Base-by-base conservation (phyloP, 108 stramenopile species). In the Cyclostephanos invisitatus region DNA sequence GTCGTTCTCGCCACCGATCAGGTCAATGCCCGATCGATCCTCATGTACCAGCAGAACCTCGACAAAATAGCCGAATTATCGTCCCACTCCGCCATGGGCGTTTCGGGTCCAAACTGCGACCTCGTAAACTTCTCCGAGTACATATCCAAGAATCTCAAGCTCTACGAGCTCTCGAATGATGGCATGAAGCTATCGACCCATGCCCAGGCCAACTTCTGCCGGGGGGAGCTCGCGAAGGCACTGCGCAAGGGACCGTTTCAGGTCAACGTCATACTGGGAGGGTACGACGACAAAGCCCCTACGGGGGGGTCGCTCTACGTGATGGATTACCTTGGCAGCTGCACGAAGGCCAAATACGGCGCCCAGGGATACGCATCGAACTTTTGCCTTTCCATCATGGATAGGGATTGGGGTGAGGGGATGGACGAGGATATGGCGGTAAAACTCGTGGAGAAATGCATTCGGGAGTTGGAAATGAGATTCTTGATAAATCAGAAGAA, bases 211-310 rank as follows among this genome's bases (percentile, higher is more conserved):
- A 95, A 96, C 78, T 99, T 92, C 83, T 91, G 94, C 60, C 92
- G 98, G 15, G 86, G 90, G 32, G 95, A 97, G 85, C 73, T 99
- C 49, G 97, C 98, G 50, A 77, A 74, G 15, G 98, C 98, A 9
- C 74, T 99, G 20, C 91, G 98, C 35, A 90, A 86, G 72, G 98
- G 97, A 3, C 98, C 98, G 21, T 98, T 91, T 81, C 98, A 98
- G 80, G 96, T 97, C 25, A 97, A 98, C 73, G 61, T 96, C 46
- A 84, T 99, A 47, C 77, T 98, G 48, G 98, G 89, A 8, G 98
- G 97, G 35, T 92, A 88, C 62, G 98, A 99, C 72, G 83, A 62
- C 25, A 74, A 67, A 32, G 69, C 85, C 24, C 79, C 80, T 24
- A 84, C 69, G 24, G 74, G 70, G 15, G 86, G 82, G 64, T 89